Base-by-base conservation (phyloP, 495 filamentous ascomycete genomes). In the Penicillium paradoxum region DNA sequence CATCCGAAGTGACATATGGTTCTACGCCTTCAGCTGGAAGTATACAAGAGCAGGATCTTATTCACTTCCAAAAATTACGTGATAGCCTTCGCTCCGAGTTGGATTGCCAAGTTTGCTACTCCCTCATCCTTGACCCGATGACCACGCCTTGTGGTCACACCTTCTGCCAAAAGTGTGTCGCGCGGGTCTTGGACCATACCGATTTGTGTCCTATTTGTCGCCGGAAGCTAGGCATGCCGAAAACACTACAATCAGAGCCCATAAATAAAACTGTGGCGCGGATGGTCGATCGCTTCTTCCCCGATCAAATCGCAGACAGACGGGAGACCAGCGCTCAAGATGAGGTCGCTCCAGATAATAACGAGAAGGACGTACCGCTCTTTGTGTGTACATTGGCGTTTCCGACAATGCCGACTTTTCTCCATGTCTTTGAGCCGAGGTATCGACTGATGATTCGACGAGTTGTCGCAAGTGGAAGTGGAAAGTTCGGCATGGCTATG, bases 81-180 rank as follows among this genome's bases (percentile, higher is more conserved):
- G 79, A 86, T 34, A 74, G 75, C 8, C 74, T 79, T 9, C 79
- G 81, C 52, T 70, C 74, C 11, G 89, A 95, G 64, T 61, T 95
- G 57, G 89, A 95, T 56, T 96, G 91, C 63, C 88, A 91, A 59
- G 83, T 96, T 54, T 96, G 91, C 66, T 93, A 91, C 60, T 76
- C 79, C 33, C 70, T 92, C 21, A 83, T 95, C 58, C 62, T 87
- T 33, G 87, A 95, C 53, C 90, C 91, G 8, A 71, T 90, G 58
- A 96, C 90, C 1, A 91, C 89, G 0, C 73, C 81, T 17, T 96
- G 91, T 59, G 91, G 91, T 4, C 91, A 96, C 66, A 95, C 91
- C 0, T 92, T 91, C 66, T 96, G 91, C 66, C 83, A 86, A 27
- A 76, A 79, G 51, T 96, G 91, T 64, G 72, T 95, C 11, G 78